Evolutionary conservation across 2,329 filamentous ascomycete genomes (phyloP).

Genomic region (Aspergillus sp.): DNA sequence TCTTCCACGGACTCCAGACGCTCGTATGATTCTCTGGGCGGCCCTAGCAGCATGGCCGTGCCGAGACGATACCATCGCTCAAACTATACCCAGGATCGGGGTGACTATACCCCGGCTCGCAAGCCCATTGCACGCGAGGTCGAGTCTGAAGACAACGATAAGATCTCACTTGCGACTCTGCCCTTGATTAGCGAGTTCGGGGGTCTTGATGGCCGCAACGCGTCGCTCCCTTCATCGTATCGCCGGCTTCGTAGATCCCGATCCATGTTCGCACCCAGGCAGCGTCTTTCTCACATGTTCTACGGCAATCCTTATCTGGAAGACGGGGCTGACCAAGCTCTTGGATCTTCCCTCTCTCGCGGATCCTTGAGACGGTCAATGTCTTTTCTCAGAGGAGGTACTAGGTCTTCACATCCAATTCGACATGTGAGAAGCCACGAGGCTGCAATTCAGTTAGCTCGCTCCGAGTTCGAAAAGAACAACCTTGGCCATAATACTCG

Average conservation of each 20-base stretch:
- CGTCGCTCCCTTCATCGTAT: constrained; percentile 46
- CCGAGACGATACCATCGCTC: constrained; percentile 21
- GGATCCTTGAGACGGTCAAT: constrained; percentile 39
- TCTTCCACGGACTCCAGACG: constrained; percentile 23
- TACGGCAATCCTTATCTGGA: constrained; percentile 13
- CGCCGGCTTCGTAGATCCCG: constrained; percentile 45
- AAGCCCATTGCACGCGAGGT: background rate
- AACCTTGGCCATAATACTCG: constrained; percentile 16
- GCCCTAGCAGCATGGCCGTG: constrained; percentile 23
- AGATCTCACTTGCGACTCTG: constrained; percentile 18
- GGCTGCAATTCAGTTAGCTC: constrained; percentile 40
- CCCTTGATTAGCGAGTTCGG: constrained; percentile 30
- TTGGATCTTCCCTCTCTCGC: constrained; percentile 12
- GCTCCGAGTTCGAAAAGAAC: constrained; percentile 36
- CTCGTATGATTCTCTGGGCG: constrained; percentile 30
- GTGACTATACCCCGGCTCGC: constrained; percentile 10
- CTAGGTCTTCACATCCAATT: constrained; percentile 15
- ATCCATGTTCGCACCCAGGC: constrained; percentile 47
- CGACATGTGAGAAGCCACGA: constrained; percentile 33
- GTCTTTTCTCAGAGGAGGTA: constrained; percentile 39
- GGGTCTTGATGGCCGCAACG: constrained; percentile 34
- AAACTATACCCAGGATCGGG: constrained; percentile 12
- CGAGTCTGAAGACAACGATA: constrained; percentile 1
- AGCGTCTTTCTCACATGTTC: constrained; percentile 23
- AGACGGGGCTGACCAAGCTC: background rate